A percentile compares a stretch with the other conserved stretches of the same genome.
Conservation (phyloP, 208 protist genomes). For the Trichomonas gallinae region DNA sequence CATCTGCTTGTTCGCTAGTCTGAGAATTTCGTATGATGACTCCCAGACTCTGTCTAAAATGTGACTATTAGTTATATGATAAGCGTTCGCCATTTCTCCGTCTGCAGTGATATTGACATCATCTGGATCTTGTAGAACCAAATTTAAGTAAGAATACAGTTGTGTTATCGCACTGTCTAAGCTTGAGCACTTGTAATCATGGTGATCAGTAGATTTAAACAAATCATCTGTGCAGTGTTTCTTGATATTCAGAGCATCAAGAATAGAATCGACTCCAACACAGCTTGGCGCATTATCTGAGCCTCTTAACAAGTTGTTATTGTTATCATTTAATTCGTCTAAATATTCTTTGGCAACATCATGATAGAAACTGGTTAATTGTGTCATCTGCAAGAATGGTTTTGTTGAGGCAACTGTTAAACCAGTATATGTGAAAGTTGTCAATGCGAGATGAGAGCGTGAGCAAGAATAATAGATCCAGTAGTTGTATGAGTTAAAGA, state of each 20-base stretch:
- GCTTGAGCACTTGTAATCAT: neutral
- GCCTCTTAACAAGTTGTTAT: neutral
- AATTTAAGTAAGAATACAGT: neutral
- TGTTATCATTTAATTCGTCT: neutral
- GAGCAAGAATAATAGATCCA: neutral
- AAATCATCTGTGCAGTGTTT: neutral
- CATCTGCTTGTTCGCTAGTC: neutral
- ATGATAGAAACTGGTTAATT: neutral
- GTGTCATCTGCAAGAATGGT: neutral
- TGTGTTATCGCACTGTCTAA: neutral
- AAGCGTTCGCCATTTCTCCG: neutral
- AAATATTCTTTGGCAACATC: neutral
- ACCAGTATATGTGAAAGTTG: neutral
- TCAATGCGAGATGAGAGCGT: neutral
- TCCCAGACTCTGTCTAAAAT: neutral
- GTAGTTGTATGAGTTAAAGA: neutral
- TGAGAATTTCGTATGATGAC: neutral
- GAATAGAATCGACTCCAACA: neutral
- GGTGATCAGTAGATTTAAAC: neutral
- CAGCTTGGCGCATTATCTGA: too few species aligned
- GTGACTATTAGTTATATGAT: neutral
- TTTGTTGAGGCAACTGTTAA: neutral
- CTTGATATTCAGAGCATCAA: neutral
- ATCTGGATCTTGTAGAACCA: neutral
- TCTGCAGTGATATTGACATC: neutral